Evolutionary conservation across 805 yeast species (phyloP).

Genomic region (Priceomyces fermenticarens): DNA sequence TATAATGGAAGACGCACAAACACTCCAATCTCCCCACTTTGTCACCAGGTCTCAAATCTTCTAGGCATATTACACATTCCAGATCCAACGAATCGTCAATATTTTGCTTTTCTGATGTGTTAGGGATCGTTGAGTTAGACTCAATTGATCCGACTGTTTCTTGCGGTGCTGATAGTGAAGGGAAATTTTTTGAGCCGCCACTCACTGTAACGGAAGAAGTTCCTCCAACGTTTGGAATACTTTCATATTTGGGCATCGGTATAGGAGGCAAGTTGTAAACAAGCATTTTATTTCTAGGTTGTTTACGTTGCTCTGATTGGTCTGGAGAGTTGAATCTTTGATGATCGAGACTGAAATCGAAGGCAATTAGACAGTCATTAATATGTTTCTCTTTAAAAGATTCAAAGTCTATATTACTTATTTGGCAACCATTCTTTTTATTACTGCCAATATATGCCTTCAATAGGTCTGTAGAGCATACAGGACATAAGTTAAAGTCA

Average conservation of each 20-base stretch:
- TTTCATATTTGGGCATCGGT: conserved; percentile 37
- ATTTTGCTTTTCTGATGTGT: conserved; percentile 11
- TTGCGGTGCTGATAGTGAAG: not conserved
- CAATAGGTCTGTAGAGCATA: conserved; percentile 33
- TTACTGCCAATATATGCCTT: conserved; percentile 16
- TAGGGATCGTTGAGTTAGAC: conserved; percentile 17
- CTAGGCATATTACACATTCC: conserved; percentile 94
- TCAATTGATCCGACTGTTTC: conserved; percentile 18
- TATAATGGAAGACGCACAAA: conserved; percentile 88
- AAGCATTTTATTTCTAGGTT: conserved; percentile 73
- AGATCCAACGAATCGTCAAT: conserved; percentile 40
- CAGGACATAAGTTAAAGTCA: conserved; percentile 39
- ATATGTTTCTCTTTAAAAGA: conserved; percentile 63
- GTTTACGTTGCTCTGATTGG: conserved; percentile 11
- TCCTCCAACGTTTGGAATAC: conserved; percentile 17
- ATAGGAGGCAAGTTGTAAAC: conserved; percentile 62
- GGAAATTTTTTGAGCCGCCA: conserved; percentile 1
- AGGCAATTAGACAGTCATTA: conserved; percentile 67
- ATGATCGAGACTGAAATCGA: conserved; percentile 58
- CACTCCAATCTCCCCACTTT: conserved; percentile 92
- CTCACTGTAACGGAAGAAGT: conserved; percentile 16
- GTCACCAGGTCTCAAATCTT: conserved; percentile 81
- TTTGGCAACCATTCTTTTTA: conserved; percentile 10
- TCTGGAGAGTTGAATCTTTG: conserved; percentile 38
- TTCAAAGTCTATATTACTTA: conserved; percentile 23